Percentiles rank a stretch among this genome's conserved stretches.
Conservation (phyloP, 805 yeast species). For the Candida methanosorbosa region DNA sequence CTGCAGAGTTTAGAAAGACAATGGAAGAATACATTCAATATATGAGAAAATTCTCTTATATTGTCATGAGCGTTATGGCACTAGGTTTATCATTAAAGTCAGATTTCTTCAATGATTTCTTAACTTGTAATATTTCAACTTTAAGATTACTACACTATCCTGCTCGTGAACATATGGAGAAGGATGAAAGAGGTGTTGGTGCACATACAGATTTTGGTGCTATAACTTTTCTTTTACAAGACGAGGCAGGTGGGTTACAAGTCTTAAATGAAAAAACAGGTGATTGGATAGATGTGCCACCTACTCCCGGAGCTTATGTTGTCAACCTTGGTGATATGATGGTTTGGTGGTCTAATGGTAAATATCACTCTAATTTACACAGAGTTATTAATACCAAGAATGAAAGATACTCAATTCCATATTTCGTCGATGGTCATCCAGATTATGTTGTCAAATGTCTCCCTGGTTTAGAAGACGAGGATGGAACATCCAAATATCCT, state of each 20-base stretch:
- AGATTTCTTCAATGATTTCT: constrained; percentile 17
- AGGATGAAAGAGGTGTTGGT: constrained; percentile 26
- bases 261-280: constrained; percentile 23
- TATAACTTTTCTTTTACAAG: constrained; percentile 27
- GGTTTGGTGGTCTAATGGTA: constrained; percentile 29
- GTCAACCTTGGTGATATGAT: constrained; percentile 32
- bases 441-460: constrained; percentile 11
- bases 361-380: constrained; percentile 29
- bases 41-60: constrained; percentile 10
- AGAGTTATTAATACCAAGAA: constrained; percentile 25
- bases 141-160: constrained; percentile 27
- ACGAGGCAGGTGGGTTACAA: constrained; percentile 28
- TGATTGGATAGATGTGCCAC: constrained; percentile 21
- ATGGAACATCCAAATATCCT: constrained; percentile 10
- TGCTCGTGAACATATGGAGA: constrained; percentile 17
- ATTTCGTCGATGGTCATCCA: constrained; percentile 16
- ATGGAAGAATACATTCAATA: constrained; percentile 11
- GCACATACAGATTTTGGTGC: constrained; percentile 32
- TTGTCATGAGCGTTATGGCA: constrained; percentile 18
- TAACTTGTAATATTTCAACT: constrained; percentile 19
- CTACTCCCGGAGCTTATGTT: constrained; percentile 25
- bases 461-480: constrained; percentile 12
- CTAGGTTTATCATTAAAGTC: constrained; percentile 21
- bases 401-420: constrained; percentile 21
- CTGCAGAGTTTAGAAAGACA: constrained; percentile 10